Conservation (phyloP, 257 asterid genomes). For the Rhazya stricta region DNA sequence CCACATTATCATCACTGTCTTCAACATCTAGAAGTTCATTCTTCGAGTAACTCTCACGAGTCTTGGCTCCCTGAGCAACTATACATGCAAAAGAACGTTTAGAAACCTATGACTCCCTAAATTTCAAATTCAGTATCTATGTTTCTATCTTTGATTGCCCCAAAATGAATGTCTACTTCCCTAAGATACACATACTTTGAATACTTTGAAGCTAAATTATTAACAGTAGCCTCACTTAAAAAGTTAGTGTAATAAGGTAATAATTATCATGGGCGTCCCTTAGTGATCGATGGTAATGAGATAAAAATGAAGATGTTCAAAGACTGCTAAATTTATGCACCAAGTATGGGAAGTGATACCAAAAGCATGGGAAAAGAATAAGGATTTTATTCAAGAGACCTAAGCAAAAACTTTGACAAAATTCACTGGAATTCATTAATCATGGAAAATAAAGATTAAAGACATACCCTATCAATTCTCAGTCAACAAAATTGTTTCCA, state of each 20-base stretch:
- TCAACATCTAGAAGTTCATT: conserved; percentile 30
- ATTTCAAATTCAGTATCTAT: neutral
- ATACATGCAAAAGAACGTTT: conserved; percentile 6
- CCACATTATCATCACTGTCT: conserved; percentile 27
- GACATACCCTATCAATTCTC: neutral
- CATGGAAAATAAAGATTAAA: neutral
- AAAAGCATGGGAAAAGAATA: neutral
- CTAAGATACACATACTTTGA: neutral
- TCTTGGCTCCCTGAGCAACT: conserved; percentile 41
- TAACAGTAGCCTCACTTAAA: neutral
- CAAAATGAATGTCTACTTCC: neutral
- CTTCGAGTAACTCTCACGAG: conserved; percentile 20
- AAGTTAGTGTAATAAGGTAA: no score
- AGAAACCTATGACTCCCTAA: neutral
- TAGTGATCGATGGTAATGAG: neutral
- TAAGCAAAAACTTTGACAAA: neutral
- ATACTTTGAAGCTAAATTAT: neutral
- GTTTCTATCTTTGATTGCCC: neutral
- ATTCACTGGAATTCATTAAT: neutral
- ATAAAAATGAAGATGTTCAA: neutral
- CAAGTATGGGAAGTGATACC: neutral
- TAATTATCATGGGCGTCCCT: neutral
- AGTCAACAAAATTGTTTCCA: neutral
- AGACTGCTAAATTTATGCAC: neutral
- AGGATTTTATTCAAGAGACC: neutral